A percentile compares a stretch with the other conserved stretches of the same genome.
Conservation (phyloP, 805 yeast species). For the Starmera quercuum region DNA sequence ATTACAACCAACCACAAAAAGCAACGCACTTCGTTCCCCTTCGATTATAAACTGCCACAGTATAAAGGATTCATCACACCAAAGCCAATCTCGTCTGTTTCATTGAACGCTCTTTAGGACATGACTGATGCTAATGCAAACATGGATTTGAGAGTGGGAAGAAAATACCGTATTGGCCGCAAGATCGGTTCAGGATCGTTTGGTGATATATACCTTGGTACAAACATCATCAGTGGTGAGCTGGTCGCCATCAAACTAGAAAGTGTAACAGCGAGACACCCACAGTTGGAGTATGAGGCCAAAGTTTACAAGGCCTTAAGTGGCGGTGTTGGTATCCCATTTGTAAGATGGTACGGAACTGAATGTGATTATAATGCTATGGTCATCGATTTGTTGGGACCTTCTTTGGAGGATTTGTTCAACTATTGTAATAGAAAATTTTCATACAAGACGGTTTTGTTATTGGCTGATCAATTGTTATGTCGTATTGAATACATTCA, state of each 20-base stretch:
- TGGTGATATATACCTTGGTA: constrained; percentile 92
- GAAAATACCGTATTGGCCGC: constrained; percentile 88
- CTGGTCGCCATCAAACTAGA: constrained; percentile 96
- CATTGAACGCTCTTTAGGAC: too few relatives aligned
- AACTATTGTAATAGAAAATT: constrained; percentile 93
- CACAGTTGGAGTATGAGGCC: constrained; percentile 95
- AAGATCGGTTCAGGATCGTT: constrained; percentile 96
- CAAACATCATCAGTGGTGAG: constrained; percentile 92
- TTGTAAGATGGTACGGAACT: constrained; percentile 94
- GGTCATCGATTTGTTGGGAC: constrained; percentile 94
- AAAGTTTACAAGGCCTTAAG: constrained; percentile 89
- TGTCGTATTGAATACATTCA: constrained; percentile 94
- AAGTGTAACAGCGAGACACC: constrained; percentile 84
- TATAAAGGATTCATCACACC: too few relatives aligned
- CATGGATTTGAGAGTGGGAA: constrained; percentile 83
- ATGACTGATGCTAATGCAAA: constrained; percentile 4
- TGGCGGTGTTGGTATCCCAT: constrained; percentile 97
- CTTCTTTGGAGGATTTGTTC: constrained; percentile 90
- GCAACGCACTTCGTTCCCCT: too few relatives aligned
- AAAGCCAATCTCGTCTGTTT: too few relatives aligned
- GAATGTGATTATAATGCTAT: constrained; percentile 95
- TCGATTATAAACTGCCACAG: too few relatives aligned
- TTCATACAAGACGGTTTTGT: constrained; percentile 85
- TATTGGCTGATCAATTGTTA: constrained; percentile 89
- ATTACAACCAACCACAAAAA: background rate